A percentile compares a stretch with the other conserved stretches of the same genome.
Conservation (phyloP, 176 grass and related monocot species). For the Carex kokanica region DNA sequence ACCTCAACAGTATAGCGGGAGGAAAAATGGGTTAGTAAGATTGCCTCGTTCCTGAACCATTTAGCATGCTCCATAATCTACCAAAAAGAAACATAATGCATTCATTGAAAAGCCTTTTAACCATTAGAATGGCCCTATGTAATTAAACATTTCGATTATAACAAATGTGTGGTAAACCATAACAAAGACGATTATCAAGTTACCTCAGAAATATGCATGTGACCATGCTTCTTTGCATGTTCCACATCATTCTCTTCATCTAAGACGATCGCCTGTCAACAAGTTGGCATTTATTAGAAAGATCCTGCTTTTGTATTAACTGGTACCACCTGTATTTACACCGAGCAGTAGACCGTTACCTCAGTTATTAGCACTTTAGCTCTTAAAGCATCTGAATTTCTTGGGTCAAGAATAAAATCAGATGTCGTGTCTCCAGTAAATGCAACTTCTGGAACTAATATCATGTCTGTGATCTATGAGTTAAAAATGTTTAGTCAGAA, state of each 20-base stretch:
- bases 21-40: constrained; percentile 89
- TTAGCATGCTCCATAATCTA: constrained; percentile 88
- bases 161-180: neutral
- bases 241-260: constrained; percentile 69
- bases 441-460: constrained; percentile 86
- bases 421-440: constrained; percentile 85
- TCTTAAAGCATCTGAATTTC: constrained; percentile 91
- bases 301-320: constrained; percentile 22
- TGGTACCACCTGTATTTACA: neutral
- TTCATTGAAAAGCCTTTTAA: constrained; percentile 14
- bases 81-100: neutral
- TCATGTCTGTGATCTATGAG: constrained; percentile 71
- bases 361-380: constrained; percentile 88
- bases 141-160: neutral
- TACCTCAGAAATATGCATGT: constrained; percentile 93
- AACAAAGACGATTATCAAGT: constrained; percentile 10
- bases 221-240: constrained; percentile 74
- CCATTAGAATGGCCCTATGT: neutral
- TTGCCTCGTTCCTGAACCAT: constrained; percentile 81
- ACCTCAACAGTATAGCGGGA: constrained; percentile 86
- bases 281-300: constrained; percentile 24
- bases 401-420: constrained; percentile 90
- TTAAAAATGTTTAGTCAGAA: constrained; percentile 33
- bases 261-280: constrained; percentile 81
- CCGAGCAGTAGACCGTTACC: constrained; percentile 38